These are phyloP conservation scores for Cenchrus purpureus DNA, from an alignment of 176 grass and related monocot species.

Conservation along the genomic window DNA sequence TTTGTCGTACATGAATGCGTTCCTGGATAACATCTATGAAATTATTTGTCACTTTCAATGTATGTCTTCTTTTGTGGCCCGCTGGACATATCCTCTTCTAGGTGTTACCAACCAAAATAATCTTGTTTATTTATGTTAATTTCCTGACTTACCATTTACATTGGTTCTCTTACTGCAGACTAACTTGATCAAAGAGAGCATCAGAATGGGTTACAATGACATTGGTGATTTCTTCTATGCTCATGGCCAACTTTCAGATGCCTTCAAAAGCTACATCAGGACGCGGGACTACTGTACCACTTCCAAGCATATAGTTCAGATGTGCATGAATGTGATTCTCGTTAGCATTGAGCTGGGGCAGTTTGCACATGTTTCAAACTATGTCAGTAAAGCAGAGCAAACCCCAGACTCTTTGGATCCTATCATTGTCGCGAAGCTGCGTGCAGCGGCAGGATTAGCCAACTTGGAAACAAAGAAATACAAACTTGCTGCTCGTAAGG, in stretches of 20 bases:
- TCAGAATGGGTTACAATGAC: constrained; percentile 98
- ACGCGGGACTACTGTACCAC: constrained; percentile 98
- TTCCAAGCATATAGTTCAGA: constrained; percentile 97
- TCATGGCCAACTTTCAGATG: constrained; percentile 83
- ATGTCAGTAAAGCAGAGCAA: constrained; percentile 91
- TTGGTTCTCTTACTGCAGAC: constrained; percentile 64
- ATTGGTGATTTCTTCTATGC: constrained; percentile 91
- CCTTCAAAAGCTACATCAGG: constrained; percentile 94
- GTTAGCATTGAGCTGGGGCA: constrained; percentile 92
- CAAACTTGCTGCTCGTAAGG: constrained; percentile 95
- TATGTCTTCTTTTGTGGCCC: neutral
- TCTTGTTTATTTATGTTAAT: neutral
- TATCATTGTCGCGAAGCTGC: constrained; percentile 62
- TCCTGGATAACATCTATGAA: neutral
- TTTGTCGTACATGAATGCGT: neutral
- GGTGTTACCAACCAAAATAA: neutral
- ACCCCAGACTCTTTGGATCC: constrained; percentile 64
- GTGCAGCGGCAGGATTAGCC: constrained; percentile 83
- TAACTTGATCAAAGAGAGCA: constrained; percentile 97
- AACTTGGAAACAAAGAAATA: constrained; percentile 93
- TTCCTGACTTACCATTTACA: neutral
- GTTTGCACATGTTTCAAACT: constrained; percentile 85
- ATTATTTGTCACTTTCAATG: neutral
- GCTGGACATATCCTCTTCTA: neutral
- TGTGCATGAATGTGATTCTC: constrained; percentile 97